Conservation (phyloP, 176 grass and related monocot genomes). For the Carex scoparia region DNA sequence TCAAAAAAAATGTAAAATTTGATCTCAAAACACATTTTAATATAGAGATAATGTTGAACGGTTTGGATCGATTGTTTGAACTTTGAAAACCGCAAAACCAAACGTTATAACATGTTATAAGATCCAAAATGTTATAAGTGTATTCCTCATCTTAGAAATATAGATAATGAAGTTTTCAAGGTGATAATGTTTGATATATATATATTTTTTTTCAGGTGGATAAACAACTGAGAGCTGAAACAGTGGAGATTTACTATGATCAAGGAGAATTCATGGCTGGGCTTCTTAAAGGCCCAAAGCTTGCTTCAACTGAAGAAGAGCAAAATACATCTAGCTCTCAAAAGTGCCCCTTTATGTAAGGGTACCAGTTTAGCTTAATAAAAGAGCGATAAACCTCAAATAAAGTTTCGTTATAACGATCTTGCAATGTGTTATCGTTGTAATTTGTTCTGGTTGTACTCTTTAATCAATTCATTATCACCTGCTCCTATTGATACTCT, state of each 20-base stretch:
- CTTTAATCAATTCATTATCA: too few species aligned
- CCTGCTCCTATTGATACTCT: too few species aligned
- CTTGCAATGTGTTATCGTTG: neutral
- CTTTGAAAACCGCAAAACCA: too few species aligned
- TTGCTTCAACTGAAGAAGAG: conserved; percentile 12
- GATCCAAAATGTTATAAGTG: too few species aligned
- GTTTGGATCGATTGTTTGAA: too few species aligned
- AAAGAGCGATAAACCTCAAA: neutral
- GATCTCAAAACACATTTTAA: too few species aligned
- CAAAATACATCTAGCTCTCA: neutral
- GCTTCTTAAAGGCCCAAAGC: conserved; percentile 48
- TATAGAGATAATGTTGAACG: too few species aligned
- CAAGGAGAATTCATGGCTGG: conserved; percentile 67
- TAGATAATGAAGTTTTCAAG: neutral
- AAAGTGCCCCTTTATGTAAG: conserved; percentile 12
- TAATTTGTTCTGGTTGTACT: neutral
- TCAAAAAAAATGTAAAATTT: too few species aligned
- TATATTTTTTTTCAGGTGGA: conserved; percentile 44
- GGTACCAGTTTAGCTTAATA: neutral
- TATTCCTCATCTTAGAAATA: too few species aligned
- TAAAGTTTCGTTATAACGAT: neutral
- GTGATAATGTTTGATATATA: neutral
- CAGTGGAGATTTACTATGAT: conserved; percentile 83
- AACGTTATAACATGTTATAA: too few species aligned
- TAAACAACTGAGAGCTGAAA: conserved; percentile 63